Conservation (phyloP, 2,329 filamentous ascomycete genomes). For the Teratosphaeria zuluensis region DNA sequence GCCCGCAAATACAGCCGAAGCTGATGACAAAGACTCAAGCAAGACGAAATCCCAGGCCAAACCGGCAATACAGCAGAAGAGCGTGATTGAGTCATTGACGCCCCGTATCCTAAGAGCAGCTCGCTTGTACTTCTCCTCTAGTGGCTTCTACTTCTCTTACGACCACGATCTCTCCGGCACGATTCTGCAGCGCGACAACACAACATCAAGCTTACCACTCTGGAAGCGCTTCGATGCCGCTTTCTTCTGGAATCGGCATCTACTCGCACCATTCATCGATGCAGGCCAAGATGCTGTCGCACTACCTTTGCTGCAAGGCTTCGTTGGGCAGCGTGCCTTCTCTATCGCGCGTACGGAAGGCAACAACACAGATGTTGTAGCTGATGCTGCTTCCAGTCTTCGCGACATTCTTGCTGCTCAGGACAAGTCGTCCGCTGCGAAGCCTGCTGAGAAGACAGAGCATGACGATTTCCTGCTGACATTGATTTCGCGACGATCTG, state of each 20-base stretch:
- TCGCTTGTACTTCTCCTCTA: conserved; percentile 70
- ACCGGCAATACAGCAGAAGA: conserved; percentile 2
- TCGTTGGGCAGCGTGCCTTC: conserved; percentile 79
- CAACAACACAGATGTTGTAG: conserved; percentile 20
- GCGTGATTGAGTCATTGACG: conserved; percentile 43
- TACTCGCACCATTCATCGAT: conserved; percentile 64
- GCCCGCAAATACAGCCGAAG: background rate
- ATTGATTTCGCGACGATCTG: conserved; percentile 78
- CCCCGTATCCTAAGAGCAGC: conserved; percentile 79
- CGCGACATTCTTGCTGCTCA: background rate
- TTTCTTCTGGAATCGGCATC: conserved; percentile 86
- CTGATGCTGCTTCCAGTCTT: conserved; percentile 10
- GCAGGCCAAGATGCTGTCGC: conserved; percentile 61
- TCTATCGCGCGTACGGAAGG: conserved; percentile 28
- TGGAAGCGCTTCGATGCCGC: conserved; percentile 59
- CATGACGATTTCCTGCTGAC: conserved; percentile 63
- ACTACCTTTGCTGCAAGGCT: conserved; percentile 84
- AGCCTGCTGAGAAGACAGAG: conserved; percentile 8
- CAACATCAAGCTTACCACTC: conserved; percentile 48
- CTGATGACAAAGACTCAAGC: background rate
- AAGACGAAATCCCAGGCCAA: background rate
- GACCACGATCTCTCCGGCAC: conserved; percentile 81
- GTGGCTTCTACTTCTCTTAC: conserved; percentile 92
- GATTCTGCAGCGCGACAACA: conserved; percentile 32
- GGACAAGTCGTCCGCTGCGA: conserved; percentile 8